Base-by-base conservation (phyloP, 2,329 filamentous ascomycete genomes). In the Chaetoscypha palmicola region DNA sequence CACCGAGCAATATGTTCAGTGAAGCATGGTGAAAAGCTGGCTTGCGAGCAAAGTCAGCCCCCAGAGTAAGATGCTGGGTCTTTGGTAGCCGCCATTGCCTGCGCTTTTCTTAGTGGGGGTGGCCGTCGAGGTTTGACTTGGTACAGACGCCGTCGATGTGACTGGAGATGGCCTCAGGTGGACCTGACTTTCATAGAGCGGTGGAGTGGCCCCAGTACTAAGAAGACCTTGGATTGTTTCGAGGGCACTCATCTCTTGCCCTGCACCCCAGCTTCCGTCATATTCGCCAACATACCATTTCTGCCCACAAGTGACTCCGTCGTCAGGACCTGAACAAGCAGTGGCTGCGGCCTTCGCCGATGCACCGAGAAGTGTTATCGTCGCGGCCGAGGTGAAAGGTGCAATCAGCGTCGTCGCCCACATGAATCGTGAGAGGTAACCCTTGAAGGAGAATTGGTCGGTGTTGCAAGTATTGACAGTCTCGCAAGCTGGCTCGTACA, bases 401-500 rank as follows among this genome's bases (percentile, higher is more conserved):
- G 78, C 68, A 64, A 81, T 68, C 39, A 71, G 59, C 24, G 75
- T 68, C 3, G 77, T 71, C 35, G 73, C 69, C 64, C 73, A 81
- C 66, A 83, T 74, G 66, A 79, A 82, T 43, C 79, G 76, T 20
- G 78, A 68, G 22, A 83, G 68, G 59, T 80, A 82, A 33, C 72
- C 80, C 64, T 86, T 87, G 72, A 81, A 83, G 7, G 76, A 77
- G 54, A 71, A 73, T 70, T 81, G 79, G 62, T 85, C 81, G 38
- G 65, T 69, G 58, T 77, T 74, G 63, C 83, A 87, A 1, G 58
- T 68, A 41, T 65, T 64, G 46, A 67, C 63, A 3, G 62, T 64
- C 61, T 86, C 82, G 66, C 82, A 86, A n/a, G 77, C 75, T 34
- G 69, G 68, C 62, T 86, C 81, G 57, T 69, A 78, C 74, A 86